Evolutionary conservation across 768 basidiomycete species (phyloP).

Genomic region (Hygrocybe coccinea): DNA sequence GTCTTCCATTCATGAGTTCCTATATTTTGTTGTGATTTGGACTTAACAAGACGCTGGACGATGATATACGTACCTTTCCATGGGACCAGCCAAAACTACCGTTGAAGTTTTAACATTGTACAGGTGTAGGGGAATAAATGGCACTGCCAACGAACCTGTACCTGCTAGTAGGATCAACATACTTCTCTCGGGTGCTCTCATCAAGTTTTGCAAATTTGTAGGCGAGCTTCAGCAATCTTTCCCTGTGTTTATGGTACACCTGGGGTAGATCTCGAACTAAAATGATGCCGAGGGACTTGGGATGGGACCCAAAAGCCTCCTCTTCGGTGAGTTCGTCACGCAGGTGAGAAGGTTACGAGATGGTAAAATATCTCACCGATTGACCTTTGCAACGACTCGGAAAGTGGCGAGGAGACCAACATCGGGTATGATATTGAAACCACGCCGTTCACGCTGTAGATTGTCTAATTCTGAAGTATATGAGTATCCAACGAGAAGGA

Average conservation of each 20-base stretch:
- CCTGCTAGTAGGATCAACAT: slow-evolving; percentile 63
- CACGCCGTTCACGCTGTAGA: slow-evolving; percentile 43
- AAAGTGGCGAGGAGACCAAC: slow-evolving; percentile 47
- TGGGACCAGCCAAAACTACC: slow-evolving; percentile 94
- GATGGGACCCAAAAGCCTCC: slow-evolving; percentile 77
- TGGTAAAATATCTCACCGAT: slow-evolving; percentile 55
- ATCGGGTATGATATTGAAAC: slow-evolving; percentile 61
- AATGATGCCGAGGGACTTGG: slow-evolving; percentile 74
- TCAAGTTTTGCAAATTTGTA: slow-evolving; percentile 73
- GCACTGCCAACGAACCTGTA: slow-evolving; percentile 56
- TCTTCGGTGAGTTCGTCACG: slow-evolving; percentile 36
- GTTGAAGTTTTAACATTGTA: neutral
- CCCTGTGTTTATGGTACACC: slow-evolving; percentile 57
- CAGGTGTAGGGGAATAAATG: neutral
- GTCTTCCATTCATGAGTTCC: slow-evolving; percentile 96
- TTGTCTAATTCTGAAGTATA: slow-evolving; percentile 19
- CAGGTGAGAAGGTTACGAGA: slow-evolving; percentile 1
- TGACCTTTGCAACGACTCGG: slow-evolving; percentile 42
- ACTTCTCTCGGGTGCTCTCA: slow-evolving; percentile 62
- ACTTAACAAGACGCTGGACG: neutral
- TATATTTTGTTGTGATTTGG: slow-evolving; percentile 21
- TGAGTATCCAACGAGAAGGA: too few relatives aligned
- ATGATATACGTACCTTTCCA: slow-evolving; percentile 62
- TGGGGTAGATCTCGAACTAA: slow-evolving; percentile 76
- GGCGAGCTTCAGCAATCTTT: slow-evolving; percentile 67